Evolutionary conservation across 495 filamentous ascomycete genomes (phyloP).

Genomic region (Penicillium dipodomyicola): DNA sequence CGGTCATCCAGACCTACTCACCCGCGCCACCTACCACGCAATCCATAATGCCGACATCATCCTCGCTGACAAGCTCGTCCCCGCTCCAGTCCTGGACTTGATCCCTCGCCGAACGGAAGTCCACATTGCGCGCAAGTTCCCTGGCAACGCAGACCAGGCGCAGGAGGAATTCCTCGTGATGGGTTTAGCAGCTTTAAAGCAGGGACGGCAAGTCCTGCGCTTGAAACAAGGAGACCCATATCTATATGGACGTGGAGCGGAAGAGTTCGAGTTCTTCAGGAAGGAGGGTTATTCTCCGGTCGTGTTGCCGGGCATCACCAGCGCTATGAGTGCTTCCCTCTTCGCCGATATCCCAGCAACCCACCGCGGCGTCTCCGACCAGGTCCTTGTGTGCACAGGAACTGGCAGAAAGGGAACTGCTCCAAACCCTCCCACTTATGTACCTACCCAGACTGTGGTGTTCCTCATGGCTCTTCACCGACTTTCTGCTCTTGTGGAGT

Average conservation of each 20-base stretch:
- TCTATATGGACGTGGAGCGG: slow-evolving; percentile 89
- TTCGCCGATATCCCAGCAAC: slow-evolving; percentile 87
- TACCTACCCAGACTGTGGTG: slow-evolving; percentile 77
- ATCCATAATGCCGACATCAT: slow-evolving; percentile 82
- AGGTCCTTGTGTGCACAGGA: slow-evolving; percentile 90
- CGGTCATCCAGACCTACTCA: slow-evolving; percentile 87
- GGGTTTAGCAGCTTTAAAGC: slow-evolving; percentile 67
- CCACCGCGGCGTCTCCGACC: slow-evolving; percentile 85
- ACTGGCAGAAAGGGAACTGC: slow-evolving; percentile 89
- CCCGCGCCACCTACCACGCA: slow-evolving; percentile 81
- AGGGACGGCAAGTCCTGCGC: slow-evolving; percentile 76
- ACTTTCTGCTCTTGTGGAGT: slow-evolving; percentile 64
- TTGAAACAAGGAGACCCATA: slow-evolving; percentile 97
- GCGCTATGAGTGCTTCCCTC: slow-evolving; percentile 78
- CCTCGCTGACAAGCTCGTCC: slow-evolving; percentile 95
- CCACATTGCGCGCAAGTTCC: slow-evolving; percentile 94
- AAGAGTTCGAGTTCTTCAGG: slow-evolving; percentile 87
- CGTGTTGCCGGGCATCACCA: slow-evolving; percentile 89
- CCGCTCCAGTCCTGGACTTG: slow-evolving; percentile 77
- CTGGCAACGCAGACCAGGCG: slow-evolving; percentile 90
- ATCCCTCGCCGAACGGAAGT: slow-evolving; percentile 88
- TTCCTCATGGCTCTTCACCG: slow-evolving; percentile 95
- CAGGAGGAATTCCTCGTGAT: slow-evolving; percentile 86
- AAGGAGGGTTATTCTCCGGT: slow-evolving; percentile 63
- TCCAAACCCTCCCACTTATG: slow-evolving; percentile 75